Conservation (phyloP, 2,329 filamentous ascomycete genomes). For the Dactylellina haptotyla region DNA sequence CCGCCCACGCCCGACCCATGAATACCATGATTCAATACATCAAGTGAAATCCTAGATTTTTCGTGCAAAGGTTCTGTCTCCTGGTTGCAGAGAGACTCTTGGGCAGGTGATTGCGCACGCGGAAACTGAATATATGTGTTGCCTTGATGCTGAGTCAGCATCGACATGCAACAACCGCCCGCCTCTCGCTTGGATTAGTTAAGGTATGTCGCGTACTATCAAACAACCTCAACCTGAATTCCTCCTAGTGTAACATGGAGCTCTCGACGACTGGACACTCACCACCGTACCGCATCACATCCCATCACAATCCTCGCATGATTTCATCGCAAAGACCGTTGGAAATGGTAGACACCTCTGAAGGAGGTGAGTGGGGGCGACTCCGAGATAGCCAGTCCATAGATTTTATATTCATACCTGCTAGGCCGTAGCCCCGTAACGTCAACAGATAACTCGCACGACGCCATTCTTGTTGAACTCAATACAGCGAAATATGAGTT, state of each 20-base stretch:
- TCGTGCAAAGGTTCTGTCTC: too few species aligned
- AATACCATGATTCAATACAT: too few species aligned
- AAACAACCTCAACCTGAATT: background rate
- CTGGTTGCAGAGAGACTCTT: too few species aligned
- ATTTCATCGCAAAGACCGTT: background rate
- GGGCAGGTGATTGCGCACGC: too few species aligned
- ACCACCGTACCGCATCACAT: background rate
- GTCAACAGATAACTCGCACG: constrained; percentile 25
- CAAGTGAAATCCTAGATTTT: too few species aligned
- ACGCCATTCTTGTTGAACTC: constrained; percentile 67
- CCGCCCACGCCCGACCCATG: too few species aligned
- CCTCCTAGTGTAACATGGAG: background rate
- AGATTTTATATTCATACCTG: constrained; percentile 4
- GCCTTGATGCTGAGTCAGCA: too few species aligned
- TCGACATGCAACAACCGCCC: too few species aligned
- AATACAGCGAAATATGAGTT: constrained; percentile 88
- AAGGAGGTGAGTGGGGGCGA: constrained; percentile 32
- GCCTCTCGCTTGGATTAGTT: too few species aligned
- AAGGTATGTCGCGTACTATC: too few species aligned
- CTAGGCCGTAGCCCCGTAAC: constrained; percentile 6
- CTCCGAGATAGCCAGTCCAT: constrained; percentile 1
- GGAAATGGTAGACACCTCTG: constrained; percentile 4
- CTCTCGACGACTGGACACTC: background rate
- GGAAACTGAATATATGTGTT: too few species aligned
- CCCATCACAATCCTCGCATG: background rate